Percentiles rank a stretch among this genome's conserved stretches.
Conservation (phyloP, 2,329 filamentous ascomycete genomes). For the Fusarium continuum region DNA sequence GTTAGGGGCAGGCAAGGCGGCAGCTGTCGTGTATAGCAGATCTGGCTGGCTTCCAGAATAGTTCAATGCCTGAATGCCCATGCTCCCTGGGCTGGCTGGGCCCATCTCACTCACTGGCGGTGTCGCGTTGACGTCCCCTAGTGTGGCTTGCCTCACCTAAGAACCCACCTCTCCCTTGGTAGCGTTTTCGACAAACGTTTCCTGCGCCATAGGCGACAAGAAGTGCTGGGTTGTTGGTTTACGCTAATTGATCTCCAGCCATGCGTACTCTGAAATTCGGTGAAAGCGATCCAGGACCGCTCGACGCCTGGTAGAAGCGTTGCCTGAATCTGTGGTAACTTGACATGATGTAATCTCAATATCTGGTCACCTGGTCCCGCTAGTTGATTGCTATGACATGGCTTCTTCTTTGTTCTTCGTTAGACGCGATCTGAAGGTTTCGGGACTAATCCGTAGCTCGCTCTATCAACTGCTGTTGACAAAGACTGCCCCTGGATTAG, state of each 20-base stretch:
- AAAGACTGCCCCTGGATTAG: constrained; percentile 20
- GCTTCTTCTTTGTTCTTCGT: constrained; percentile 27
- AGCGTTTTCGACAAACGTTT: constrained; percentile 25
- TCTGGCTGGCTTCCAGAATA: constrained; percentile 42
- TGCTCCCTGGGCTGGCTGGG: constrained; percentile 33
- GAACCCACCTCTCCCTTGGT: constrained; percentile 31
- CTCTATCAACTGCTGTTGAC: constrained; percentile 17
- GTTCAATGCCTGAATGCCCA: constrained; percentile 25
- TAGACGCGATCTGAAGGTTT: constrained; percentile 6
- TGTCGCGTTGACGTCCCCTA: constrained; percentile 33
- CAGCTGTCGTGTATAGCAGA: constrained; percentile 35
- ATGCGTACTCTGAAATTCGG: constrained; percentile 39
- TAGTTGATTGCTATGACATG: constrained; percentile 1
- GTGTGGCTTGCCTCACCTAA: constrained; percentile 44
- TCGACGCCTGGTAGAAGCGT: constrained; percentile 13
- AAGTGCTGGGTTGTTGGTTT: constrained; percentile 19
- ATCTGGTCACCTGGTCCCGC: constrained; percentile 30
- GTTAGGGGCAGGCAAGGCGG: constrained; percentile 20
- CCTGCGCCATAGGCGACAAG: constrained; percentile 22
- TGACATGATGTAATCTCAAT: constrained; percentile 33
- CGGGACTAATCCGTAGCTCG: constrained; percentile 22
- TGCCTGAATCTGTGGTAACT: constrained; percentile 29
- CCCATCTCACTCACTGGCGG: constrained; percentile 26
- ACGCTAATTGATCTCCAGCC: constrained; percentile 41
- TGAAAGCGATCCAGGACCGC: constrained; percentile 36